These are phyloP conservation scores for Citrus reticulata DNA, from an alignment of 345 rosid species.

Conservation along the genomic window DNA sequence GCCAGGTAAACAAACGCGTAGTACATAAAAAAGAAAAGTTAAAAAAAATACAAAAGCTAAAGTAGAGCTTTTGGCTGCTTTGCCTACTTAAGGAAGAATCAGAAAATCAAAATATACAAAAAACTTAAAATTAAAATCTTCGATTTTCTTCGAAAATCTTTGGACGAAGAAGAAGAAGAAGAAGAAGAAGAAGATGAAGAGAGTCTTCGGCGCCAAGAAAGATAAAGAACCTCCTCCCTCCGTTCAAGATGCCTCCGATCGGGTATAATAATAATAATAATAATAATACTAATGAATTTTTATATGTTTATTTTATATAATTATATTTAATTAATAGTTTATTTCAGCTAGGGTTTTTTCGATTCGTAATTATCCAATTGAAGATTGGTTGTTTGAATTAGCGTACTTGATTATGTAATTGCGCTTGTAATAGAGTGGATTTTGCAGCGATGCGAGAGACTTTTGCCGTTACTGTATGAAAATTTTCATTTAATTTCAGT, in stretches of 20 bases:
- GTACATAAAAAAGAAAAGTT: too few species aligned
- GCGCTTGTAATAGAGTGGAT: background rate
- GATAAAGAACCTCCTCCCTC: conserved; percentile 95
- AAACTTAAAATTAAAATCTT: background rate
- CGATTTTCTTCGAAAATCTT: background rate
- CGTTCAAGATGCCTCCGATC: conserved; percentile 73
- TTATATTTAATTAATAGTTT: background rate
- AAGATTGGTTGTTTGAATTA: background rate
- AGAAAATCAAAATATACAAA: background rate
- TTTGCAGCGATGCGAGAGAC: background rate
- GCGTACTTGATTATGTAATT: background rate
- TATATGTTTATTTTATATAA: background rate
- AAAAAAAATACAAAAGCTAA: background rate
- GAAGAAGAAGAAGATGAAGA: conserved; percentile 54
- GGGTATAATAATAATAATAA: conserved; percentile 33
- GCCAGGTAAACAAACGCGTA: background rate
- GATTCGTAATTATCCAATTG: background rate
- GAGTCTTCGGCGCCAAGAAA: conserved; percentile 84
- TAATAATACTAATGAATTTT: too few species aligned
- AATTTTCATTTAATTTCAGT: background rate
- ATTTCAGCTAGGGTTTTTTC: background rate
- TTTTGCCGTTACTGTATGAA: background rate
- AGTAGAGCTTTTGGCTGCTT: background rate
- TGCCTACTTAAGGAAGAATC: background rate
- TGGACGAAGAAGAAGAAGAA: background rate